Base-by-base conservation (phyloP, 1,284 basidiomycete species). In the Pisolithus thermaeus region DNA sequence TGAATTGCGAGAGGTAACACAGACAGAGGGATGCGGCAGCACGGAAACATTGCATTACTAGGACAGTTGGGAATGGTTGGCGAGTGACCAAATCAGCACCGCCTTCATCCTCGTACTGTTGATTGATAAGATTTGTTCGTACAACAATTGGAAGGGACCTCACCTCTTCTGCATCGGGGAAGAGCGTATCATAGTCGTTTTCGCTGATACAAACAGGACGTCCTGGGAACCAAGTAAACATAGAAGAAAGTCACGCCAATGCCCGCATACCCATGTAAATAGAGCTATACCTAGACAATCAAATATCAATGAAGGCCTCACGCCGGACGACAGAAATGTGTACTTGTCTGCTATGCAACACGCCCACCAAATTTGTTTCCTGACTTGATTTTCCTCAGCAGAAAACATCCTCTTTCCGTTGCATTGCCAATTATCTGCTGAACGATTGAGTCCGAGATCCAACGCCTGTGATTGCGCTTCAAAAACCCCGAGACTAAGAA, bases 331-430 rank as follows among this genome's bases (percentile, higher is more conserved):
- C 22, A 32, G 27, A 14, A 28, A 55, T 45, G 64, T 77, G 47
- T 62, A 88, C 85, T 83, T 79, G 63, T 92, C 90, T 49, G 83
- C 77, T 39, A 86, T 73, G 60, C 82, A 78, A 61, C 88, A 90
- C 22, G 78, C 75, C 84, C 87, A 91, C 90, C 90, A 93, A 45
- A 92, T 84, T 53, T 90, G 84, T 54, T 84, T 81, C 54, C 90
- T 76, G 6, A 78, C 81, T 66, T 90, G 84, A 49, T 82, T 84
- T 66, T 92, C 90, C 59, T 82, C 77, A n/a, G 75, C 68, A 5
- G 80, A 78, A 61, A 92, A 91, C n/a, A 90, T 66, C 51, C 77
- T 77, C 40, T 72, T 74, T 4, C 78, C 80, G 52, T 81, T 74
- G 47, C 82, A 77, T 59, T 84, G 81, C 87, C 88, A 92, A 52